Evolutionary conservation across 352 stramenopile genomes (phyloP).

Genomic region (Pythium folliculosum): DNA sequence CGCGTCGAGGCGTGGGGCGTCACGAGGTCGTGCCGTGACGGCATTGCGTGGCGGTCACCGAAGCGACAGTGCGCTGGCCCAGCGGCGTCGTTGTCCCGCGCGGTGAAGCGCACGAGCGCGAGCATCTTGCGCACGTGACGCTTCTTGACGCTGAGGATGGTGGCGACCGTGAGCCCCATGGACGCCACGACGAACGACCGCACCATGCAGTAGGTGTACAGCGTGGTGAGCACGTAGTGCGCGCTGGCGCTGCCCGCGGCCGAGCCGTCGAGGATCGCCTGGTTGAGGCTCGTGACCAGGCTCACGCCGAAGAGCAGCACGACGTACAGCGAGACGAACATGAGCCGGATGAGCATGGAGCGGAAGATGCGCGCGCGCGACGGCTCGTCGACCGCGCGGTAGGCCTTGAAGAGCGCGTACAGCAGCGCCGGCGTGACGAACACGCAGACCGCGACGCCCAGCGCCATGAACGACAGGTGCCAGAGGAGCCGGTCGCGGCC

Average conservation of each 20-base stretch:
- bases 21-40: neutral
- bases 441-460: slow-evolving; percentile 28
- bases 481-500: slow-evolving; percentile 32
- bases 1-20: neutral
- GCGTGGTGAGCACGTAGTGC: slow-evolving; percentile 11
- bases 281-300: slow-evolving; percentile 24
- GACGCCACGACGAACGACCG: slow-evolving; percentile 21
- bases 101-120: neutral
- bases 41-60: neutral
- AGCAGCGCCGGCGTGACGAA: slow-evolving; percentile 16
- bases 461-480: slow-evolving; percentile 33
- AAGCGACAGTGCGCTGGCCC: neutral
- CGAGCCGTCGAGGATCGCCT: slow-evolving; percentile 9
- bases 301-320: slow-evolving; percentile 29
- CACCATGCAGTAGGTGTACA: slow-evolving; percentile 23
- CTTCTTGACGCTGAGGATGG: slow-evolving; percentile 25
- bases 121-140: slow-evolving; percentile 17
- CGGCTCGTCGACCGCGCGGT: slow-evolving; percentile 22
- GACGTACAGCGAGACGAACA: slow-evolving; percentile 32
- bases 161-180: slow-evolving; percentile 23
- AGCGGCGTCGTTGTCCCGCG: neutral
- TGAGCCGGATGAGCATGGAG: slow-evolving; percentile 33
- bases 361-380: slow-evolving; percentile 28
- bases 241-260: neutral
- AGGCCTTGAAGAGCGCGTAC: slow-evolving; percentile 28